Evolutionary conservation across 768 basidiomycete species (phyloP), one percentile per base, ranked within the genome.

Genomic region (Russula olivacea): DNA sequence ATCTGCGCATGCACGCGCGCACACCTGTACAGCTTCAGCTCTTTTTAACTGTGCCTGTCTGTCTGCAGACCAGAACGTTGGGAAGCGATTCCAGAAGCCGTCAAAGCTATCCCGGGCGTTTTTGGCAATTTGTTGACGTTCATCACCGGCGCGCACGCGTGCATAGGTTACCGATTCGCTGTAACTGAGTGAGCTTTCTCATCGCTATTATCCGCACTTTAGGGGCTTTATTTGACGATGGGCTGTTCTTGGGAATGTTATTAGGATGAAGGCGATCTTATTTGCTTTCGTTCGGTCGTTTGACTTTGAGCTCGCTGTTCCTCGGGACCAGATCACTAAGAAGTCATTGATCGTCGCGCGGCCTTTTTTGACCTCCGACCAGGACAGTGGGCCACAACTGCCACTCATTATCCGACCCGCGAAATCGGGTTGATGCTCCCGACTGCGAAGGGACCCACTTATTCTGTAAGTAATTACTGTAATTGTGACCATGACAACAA

Each of bases 271-370:
- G 51, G 69, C 71, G 0, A 49, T 71, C 43, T 1, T 71, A 3
- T 71, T 71, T 54, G 57, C 64, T 15, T 60, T 71, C 34, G 54
- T 69, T 21, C 71, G 71, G 17, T 58, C 70, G 14, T 71, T 71
- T 53, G 68, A 69, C 19, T 70, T 70, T 48, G 65, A 62, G 40
- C 57, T 69, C 14, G 66, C 63, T 0, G 32, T 63, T 34, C 45
- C 47, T 9, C 34, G 61, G 6, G 58, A 32, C 14, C 55, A 60
- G 3, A 61, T 68, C 40, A 38, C 36, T 12, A 30, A 58, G 45
- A 58, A 23, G 51, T 57, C 60, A 14, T 50, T 63, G 34, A 38
- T 63, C 30, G 68, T 70, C 4, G 25, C 43, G 11, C 66, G 68
- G 7, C 69, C 69, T 15, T 51, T 48, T 21, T 15, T 70, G 10